phyloP scores from a whole-genome alignment of 148 eudicot species.

The Camellia sinensis region DNA sequence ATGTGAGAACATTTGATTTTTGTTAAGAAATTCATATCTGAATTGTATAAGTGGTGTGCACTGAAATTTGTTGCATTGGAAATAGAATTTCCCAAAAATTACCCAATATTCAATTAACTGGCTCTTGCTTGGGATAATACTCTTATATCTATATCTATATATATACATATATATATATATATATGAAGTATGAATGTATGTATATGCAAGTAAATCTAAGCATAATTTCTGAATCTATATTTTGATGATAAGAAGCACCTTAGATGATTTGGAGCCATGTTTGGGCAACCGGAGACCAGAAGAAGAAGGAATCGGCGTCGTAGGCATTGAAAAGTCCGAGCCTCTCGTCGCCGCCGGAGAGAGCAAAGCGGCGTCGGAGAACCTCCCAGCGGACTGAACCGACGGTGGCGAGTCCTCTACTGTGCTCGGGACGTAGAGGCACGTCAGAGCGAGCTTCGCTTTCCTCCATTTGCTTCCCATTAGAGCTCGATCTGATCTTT shows the following conservation, averaged over 20 bases:
- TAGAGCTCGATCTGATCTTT: neutral
- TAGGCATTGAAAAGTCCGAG: slow-evolving; percentile 31
- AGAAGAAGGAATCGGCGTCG: slow-evolving; percentile 47
- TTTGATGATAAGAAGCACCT: slow-evolving; percentile 19
- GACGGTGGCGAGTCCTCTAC: slow-evolving; percentile 28
- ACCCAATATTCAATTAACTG: neutral
- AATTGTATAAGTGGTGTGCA: no score
- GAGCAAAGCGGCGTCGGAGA: slow-evolving; percentile 37
- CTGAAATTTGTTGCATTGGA: neutral
- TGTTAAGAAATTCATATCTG: no score
- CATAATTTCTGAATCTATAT: neutral
- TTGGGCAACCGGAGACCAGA: slow-evolving; percentile 45
- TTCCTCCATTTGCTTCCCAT: slow-evolving; percentile 83
- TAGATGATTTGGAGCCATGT: slow-evolving; percentile 32
- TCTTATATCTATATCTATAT: no score
- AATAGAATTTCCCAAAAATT: neutral
- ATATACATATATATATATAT: no score
- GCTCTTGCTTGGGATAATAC: neutral
- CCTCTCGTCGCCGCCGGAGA: slow-evolving; percentile 18
- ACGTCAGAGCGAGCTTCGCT: slow-evolving; percentile 54
- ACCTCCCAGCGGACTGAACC: slow-evolving; percentile 24
- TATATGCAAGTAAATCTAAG: no score
- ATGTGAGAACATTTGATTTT: no score
- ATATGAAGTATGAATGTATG: no score
- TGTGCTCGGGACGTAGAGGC: slow-evolving; percentile 50